Percentiles rank a stretch among this genome's conserved stretches.
Evolutionary conservation across 371 early-diverging fungal genomes (phyloP).

Genomic region (Nosema muscidifuracis): DNA sequence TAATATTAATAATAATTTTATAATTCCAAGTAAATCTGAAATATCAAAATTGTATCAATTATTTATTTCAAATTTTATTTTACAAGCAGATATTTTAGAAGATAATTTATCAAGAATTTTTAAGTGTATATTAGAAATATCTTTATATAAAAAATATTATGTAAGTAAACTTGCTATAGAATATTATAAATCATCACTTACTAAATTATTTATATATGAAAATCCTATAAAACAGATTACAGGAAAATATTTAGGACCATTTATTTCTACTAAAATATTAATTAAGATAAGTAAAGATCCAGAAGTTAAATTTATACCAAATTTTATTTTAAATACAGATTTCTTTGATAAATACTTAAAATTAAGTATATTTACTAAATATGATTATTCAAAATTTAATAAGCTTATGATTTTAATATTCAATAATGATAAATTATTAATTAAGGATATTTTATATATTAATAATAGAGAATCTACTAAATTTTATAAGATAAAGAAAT

Average conservation of each 20-base stretch:
- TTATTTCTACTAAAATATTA: too few species aligned
- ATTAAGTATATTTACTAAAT: neutral
- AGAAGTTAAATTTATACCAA: too few species aligned
- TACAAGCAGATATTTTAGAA: neutral
- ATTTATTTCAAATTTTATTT: neutral
- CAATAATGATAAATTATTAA: neutral
- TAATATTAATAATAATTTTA: neutral
- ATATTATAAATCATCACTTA: neutral
- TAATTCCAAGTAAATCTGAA: neutral
- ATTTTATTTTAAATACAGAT: neutral
- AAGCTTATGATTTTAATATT: neutral
- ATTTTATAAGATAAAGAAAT: neutral
- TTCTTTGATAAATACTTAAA: neutral
- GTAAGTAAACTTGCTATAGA: neutral
- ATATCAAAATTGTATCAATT: neutral
- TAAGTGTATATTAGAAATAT: neutral
- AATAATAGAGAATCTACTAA: too few species aligned
- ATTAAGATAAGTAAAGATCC: too few species aligned
- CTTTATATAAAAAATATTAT: neutral
- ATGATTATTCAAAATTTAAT: neutral
- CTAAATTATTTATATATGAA: neutral
- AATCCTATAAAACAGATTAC: too few species aligned
- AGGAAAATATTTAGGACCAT: too few species aligned
- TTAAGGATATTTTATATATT: neutral
- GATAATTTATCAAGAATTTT: conserved; percentile 4